Percentiles rank a stretch among this genome's conserved stretches.
Conservation (phyloP, 1,284 basidiomycete species). For the Austroboletus olivaceoglutinosus region DNA sequence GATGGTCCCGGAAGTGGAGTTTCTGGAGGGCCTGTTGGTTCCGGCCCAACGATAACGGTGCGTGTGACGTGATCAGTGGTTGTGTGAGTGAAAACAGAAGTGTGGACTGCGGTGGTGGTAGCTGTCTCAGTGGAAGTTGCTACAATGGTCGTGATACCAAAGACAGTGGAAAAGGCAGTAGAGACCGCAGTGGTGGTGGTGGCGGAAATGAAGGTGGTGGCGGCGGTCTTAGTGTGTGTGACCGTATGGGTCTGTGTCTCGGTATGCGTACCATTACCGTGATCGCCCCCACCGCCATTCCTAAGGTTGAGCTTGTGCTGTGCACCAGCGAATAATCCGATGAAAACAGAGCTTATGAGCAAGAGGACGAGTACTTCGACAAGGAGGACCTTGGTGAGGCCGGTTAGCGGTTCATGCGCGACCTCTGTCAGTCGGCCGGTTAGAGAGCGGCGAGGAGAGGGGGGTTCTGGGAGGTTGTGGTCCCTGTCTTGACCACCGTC, state of each 20-base stretch:
- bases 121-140: constrained; percentile 33
- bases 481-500: constrained; percentile 41
- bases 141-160: constrained; percentile 33
- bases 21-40: constrained; percentile 35
- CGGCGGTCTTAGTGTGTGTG: constrained; percentile 31
- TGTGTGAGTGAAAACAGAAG: constrained; percentile 37
- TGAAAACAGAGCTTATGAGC: constrained; percentile 80
- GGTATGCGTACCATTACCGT: constrained; percentile 39
- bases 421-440: constrained; percentile 53
- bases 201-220: constrained; percentile 31
- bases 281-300: constrained; percentile 34
- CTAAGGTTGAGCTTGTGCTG: constrained; percentile 69
- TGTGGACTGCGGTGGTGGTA: constrained; percentile 38
- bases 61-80: constrained; percentile 34
- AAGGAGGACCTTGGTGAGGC: constrained; percentile 83
- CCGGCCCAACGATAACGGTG: constrained; percentile 33
- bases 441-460: constrained; percentile 36
- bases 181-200: constrained; percentile 38
- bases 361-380: constrained; percentile 74
- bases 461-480: constrained; percentile 26
- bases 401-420: constrained; percentile 74
- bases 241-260: constrained; percentile 32
- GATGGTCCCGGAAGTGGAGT: constrained; percentile 24
- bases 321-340: constrained; percentile 89
- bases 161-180: constrained; percentile 33